phyloP scores from a whole-genome alignment of 208 protist genomes.

The Leishmania arabica region DNA sequence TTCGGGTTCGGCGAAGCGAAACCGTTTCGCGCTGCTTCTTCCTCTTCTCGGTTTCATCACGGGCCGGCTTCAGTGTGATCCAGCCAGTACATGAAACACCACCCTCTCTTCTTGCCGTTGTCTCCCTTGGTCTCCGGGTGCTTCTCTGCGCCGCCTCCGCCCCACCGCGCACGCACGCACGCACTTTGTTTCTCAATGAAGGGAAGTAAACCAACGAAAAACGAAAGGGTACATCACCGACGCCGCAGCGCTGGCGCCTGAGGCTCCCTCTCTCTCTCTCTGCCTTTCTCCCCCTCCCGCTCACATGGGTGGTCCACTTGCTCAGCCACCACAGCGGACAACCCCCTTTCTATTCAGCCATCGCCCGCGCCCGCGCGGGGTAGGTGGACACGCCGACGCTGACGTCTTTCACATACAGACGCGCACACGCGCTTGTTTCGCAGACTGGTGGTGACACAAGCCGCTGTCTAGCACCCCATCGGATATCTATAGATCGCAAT shows the following conservation, averaged over 20 bases:
- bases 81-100: neutral
- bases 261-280: neutral
- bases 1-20: neutral
- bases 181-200: neutral
- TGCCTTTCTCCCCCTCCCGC: neutral
- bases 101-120: neutral
- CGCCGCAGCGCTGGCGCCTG: neutral
- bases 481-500: neutral
- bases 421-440: neutral
- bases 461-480: neutral
- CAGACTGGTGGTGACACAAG: neutral
- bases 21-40: no score
- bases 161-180: neutral
- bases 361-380: neutral
- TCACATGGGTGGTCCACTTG: neutral
- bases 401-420: neutral
- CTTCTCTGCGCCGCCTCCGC: neutral
- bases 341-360: neutral
- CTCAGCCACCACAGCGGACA: neutral
- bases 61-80: neutral
- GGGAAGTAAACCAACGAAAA: no score
- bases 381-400: neutral
- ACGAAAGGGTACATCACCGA: neutral
- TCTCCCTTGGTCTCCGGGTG: neutral
- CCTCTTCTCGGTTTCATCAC: neutral